Evolutionary conservation across 73 alveolate species (phyloP).

Genomic region (Tetrahymena malaccensis): DNA sequence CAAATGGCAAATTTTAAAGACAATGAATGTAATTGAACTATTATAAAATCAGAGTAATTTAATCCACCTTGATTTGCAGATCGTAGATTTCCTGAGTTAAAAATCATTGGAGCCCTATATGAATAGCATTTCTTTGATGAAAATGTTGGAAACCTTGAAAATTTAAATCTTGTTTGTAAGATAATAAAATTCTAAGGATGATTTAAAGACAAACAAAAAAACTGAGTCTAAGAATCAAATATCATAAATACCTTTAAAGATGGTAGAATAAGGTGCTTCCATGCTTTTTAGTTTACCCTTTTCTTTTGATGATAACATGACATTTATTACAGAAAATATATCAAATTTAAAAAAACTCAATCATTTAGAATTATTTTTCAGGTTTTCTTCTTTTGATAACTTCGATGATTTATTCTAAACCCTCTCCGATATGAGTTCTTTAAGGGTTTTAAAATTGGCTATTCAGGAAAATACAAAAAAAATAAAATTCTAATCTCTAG

Average conservation of each 20-base stretch:
- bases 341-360: not conserved
- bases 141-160: not conserved
- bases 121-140: not conserved
- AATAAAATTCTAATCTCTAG: too few species aligned
- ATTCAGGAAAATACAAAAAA: not conserved
- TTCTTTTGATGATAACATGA: too few species aligned
- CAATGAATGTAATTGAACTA: not conserved
- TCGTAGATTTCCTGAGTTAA: not conserved
- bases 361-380: not conserved
- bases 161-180: too few species aligned
- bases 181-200: not conserved
- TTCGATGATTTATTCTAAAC: not conserved
- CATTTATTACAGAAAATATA: not conserved
- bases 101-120: not conserved
- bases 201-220: too few species aligned
- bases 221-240: not conserved
- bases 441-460: not conserved
- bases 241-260: not conserved
- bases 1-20: too few species aligned
- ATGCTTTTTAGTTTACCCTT: not conserved
- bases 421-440: not conserved
- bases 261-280: not conserved
- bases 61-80: not conserved
- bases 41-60: too few species aligned
- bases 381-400: not conserved